phyloP scores from a whole-genome alignment of 2,329 filamentous ascomycete species.

The Phialophora verrucosa region DNA sequence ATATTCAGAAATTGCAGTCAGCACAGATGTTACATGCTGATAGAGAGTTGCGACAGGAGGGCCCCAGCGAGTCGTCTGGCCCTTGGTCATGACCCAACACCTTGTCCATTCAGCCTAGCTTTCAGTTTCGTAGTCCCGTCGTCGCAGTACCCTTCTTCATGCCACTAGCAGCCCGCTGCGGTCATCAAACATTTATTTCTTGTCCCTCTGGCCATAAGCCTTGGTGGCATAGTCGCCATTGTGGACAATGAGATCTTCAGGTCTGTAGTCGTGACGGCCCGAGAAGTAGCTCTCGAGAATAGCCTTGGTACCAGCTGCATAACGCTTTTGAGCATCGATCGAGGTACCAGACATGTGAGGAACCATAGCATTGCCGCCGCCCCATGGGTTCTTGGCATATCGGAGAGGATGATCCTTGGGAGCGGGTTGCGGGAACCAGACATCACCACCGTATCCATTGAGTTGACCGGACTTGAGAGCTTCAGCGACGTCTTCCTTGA shows the following conservation, averaged over 20 bases:
- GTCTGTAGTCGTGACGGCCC: conserved; percentile 84
- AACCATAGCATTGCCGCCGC: conserved; percentile 97
- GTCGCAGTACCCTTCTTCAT: neutral
- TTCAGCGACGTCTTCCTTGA: conserved; percentile 97
- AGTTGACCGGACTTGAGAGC: conserved; percentile 86
- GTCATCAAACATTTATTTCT: conserved; percentile 25
- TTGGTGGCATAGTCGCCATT: conserved; percentile 92
- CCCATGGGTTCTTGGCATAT: conserved; percentile 90
- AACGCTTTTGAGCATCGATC: conserved; percentile 95
- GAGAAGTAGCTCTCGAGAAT: conserved; percentile 92
- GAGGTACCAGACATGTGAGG: conserved; percentile 99
- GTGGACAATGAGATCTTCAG: conserved; percentile 89
- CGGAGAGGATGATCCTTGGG: conserved; percentile 91
- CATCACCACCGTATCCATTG: conserved; percentile 57
- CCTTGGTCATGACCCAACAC: neutral
- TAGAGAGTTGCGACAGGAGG: neutral
- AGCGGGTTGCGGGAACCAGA: conserved; percentile 96
- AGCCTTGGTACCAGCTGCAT: conserved; percentile 83
- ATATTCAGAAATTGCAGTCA: conserved; percentile 6
- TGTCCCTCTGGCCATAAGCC: conserved; percentile 77
- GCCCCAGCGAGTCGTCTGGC: neutral
- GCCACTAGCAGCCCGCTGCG: neutral
- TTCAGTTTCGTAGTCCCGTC: neutral
- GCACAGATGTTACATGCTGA: neutral
- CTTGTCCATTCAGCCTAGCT: neutral